Percentiles rank a stretch among this genome's conserved stretches.
phyloP scores from a whole-genome alignment of 2,329 filamentous ascomycete genomes.

The Aspergillus transmontanensis region DNA sequence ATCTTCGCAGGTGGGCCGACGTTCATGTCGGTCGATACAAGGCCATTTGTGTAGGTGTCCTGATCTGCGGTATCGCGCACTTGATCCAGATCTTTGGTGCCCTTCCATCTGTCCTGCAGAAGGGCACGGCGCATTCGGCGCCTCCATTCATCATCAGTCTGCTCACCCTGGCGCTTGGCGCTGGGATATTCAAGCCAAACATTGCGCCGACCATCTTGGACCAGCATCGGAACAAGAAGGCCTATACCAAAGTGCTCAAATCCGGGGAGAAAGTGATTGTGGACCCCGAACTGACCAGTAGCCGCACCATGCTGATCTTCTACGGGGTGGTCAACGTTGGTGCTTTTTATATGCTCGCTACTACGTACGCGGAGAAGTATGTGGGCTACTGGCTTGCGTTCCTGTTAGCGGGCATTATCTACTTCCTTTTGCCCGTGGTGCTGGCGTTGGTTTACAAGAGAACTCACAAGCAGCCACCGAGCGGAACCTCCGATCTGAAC shows the following conservation, averaged over 20 bases:
- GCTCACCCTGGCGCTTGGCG: slow-evolving; percentile 42
- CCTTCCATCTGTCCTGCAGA: slow-evolving; percentile 44
- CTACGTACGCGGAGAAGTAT: slow-evolving; percentile 46
- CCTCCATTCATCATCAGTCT: slow-evolving; percentile 45
- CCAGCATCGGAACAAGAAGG: slow-evolving; percentile 42
- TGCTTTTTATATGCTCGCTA: slow-evolving; percentile 39
- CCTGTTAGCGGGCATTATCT: slow-evolving; percentile 32
- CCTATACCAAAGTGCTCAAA: slow-evolving; percentile 47
- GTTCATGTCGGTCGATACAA: slow-evolving; percentile 30
- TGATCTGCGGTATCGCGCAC: slow-evolving; percentile 42
- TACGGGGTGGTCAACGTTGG: slow-evolving; percentile 38
- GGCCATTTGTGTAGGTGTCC: slow-evolving; percentile 42
- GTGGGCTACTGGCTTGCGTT: slow-evolving; percentile 44
- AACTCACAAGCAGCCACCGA: slow-evolving; percentile 34
- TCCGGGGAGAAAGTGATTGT: slow-evolving; percentile 51
- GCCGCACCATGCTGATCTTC: slow-evolving; percentile 39
- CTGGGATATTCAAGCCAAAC: slow-evolving; percentile 45
- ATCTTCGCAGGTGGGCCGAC: slow-evolving; percentile 24
- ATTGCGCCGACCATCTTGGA: slow-evolving; percentile 49
- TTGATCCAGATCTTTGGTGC: slow-evolving; percentile 37
- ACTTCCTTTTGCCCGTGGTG: slow-evolving; percentile 40
- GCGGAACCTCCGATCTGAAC: slow-evolving; percentile 31
- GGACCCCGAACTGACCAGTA: slow-evolving; percentile 50
- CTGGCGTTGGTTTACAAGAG: slow-evolving; percentile 37
- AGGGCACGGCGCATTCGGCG: slow-evolving; percentile 33